These are phyloP conservation scores for Cronartium quercuum DNA, from an alignment of 1,284 basidiomycete genomes.

Conservation along the genomic window DNA sequence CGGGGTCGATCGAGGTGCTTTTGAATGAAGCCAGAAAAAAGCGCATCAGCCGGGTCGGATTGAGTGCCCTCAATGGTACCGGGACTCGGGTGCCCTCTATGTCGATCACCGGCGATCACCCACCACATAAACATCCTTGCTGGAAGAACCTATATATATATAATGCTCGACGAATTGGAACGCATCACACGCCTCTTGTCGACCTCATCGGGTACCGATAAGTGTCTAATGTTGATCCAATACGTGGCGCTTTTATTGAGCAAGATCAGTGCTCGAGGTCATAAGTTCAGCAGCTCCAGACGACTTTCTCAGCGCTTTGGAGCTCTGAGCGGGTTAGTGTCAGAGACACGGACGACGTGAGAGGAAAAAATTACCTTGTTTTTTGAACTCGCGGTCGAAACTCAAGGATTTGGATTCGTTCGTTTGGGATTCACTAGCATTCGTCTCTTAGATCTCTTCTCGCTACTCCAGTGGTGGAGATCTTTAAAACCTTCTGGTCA, in stretches of 20 bases:
- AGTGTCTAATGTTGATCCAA: slow-evolving; percentile 35
- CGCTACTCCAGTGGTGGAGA: slow-evolving; percentile 17
- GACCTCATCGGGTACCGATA: slow-evolving; percentile 31
- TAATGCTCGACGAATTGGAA: slow-evolving; percentile 7
- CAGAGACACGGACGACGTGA: slow-evolving; percentile 34
- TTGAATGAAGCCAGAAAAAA: too few species aligned
- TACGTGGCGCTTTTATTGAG: slow-evolving; percentile 17
- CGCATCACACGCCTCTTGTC: slow-evolving; percentile 27
- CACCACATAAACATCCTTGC: too few species aligned
- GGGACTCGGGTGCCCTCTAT: too few species aligned
- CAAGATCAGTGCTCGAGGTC: neutral
- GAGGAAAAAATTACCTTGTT: neutral
- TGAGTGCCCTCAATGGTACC: too few species aligned
- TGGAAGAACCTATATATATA: too few species aligned
- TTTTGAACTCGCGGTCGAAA: neutral
- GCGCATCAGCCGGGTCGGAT: neutral
- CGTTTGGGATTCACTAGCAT: neutral
- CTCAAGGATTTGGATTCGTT: neutral
- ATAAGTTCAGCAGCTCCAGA: neutral
- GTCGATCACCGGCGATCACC: too few species aligned
- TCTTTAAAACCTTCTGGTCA: slow-evolving; percentile 2
- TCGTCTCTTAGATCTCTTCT: slow-evolving; percentile 30
- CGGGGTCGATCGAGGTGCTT: too few species aligned
- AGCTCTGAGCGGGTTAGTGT: slow-evolving; percentile 15
- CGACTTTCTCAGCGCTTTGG: slow-evolving; percentile 9